A percentile compares a stretch with the other conserved stretches of the same genome.
phyloP scores from a whole-genome alignment of 106 monocot species.

The Agapanthus africanus region DNA sequence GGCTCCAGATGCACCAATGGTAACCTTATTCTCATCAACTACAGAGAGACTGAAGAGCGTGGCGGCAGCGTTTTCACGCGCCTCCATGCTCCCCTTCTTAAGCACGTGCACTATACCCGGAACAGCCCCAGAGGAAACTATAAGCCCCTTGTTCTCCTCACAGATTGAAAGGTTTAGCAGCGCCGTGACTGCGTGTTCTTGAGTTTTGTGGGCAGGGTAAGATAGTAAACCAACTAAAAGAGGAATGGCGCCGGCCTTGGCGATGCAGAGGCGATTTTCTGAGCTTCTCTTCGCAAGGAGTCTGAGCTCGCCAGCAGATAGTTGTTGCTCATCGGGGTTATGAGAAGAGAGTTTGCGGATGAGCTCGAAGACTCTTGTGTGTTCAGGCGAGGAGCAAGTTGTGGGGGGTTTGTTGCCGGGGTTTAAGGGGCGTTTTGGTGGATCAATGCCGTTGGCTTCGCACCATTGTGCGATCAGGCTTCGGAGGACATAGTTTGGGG shows the following conservation, averaged over 20 bases:
- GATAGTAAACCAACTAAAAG: constrained; percentile 52
- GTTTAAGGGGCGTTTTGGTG: constrained; percentile 52
- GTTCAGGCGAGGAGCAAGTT: constrained; percentile 37
- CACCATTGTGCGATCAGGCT: constrained; percentile 95
- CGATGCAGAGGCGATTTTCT: constrained; percentile 71
- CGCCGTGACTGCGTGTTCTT: constrained; percentile 80
- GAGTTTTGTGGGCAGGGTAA: constrained; percentile 34
- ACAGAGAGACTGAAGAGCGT: constrained; percentile 75
- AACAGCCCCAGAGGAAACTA: constrained; percentile 48
- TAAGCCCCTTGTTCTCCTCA: constrained; percentile 66
- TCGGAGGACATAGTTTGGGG: constrained; percentile 86
- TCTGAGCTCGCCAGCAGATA: constrained; percentile 58
- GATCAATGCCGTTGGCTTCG: constrained; percentile 70
- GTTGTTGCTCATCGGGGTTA: constrained; percentile 32
- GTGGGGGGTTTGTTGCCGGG: constrained; percentile 28
- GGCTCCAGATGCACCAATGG: constrained; percentile 55
- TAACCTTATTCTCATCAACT: constrained; percentile 71
- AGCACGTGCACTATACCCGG: constrained; percentile 65
- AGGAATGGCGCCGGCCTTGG: constrained; percentile 81
- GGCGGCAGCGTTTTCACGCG: constrained; percentile 78
- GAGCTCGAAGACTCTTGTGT: constrained; percentile 47
- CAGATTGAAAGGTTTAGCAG: constrained; percentile 80
- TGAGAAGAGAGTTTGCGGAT: constrained; percentile 35
- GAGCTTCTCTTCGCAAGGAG: constrained; percentile 69
- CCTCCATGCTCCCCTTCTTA: constrained; percentile 69